Evolutionary conservation across 306 rosid species (phyloP).

Genomic region (Cicer chorassanicum): DNA sequence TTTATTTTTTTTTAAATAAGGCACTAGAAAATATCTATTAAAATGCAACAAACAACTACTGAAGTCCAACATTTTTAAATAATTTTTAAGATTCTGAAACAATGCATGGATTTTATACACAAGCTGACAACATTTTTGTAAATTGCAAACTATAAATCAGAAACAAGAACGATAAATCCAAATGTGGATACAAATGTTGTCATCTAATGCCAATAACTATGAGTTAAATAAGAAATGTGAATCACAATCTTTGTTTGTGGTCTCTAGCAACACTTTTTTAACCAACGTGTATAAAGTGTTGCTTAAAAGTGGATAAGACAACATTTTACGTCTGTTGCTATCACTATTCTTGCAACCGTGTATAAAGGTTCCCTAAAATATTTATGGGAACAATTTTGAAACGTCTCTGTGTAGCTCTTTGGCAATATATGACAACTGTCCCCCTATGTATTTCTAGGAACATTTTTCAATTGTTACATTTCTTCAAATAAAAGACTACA

Average conservation of each 20-base stretch:
- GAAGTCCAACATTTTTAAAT: slow-evolving; percentile 21
- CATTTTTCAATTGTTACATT: no score
- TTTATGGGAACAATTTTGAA: no score
- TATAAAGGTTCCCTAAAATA: no score
- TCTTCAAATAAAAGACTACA: no score
- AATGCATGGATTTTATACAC: slow-evolving; percentile 29
- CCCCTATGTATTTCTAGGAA: no score
- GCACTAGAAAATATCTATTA: slow-evolving; percentile 7
- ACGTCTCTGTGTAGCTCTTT: no score
- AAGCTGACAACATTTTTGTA: slow-evolving; percentile 27
- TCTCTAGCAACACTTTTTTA: no score
- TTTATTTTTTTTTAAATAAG: slow-evolving; percentile 41
- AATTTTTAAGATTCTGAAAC: slow-evolving; percentile 34
- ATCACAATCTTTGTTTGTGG: slow-evolving; percentile 33
- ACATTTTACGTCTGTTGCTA: no score
- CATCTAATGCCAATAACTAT: slow-evolving; percentile 33
- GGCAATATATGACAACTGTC: no score
- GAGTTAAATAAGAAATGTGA: slow-evolving; percentile 29
- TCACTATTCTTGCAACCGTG: no score
- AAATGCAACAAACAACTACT: slow-evolving; percentile 33
- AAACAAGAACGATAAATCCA: slow-evolving; percentile 46
- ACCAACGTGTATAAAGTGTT: no score
- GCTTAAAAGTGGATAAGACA: no score
- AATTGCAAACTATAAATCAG: slow-evolving; percentile 21
- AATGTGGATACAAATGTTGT: slow-evolving; percentile 36